Evolutionary conservation across 2,329 filamentous ascomycete species (phyloP), one percentile per base, ranked within the genome.

Genomic region (Cordyceps cicadae): DNA sequence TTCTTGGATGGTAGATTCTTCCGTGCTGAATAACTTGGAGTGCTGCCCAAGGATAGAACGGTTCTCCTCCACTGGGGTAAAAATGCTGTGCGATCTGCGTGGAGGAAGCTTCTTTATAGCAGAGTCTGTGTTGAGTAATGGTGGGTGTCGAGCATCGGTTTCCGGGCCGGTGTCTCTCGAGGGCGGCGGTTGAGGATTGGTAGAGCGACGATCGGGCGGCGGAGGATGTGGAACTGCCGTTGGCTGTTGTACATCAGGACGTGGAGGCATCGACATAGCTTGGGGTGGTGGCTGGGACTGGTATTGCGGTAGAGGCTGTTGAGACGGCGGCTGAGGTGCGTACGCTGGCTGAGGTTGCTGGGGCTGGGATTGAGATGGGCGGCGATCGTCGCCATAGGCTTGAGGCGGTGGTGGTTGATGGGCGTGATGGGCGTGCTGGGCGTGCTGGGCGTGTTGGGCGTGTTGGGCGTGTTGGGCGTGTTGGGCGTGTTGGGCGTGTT

Each of bases 1-100:
- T 64, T 72, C 68, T 70, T 79, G 71, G 46, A 64, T 43, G 41
- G 68, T 64, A 58, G 70, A 78, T 53, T 79, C 73, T 54, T 85
- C 84, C 3, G 82, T 79, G 11, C 84, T 80, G 65, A 89, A 87
- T 1, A 83, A 83, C 17, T 85, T 86, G 64, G 89, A 87, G 71
- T 96, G 92, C 65, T 93, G 90, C 14, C 90, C 91, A 49, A 97
- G 76, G 62, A 97, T 87, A 1, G 92, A 97, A 54, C 90, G 84
- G 67, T 89, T 92, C 71, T 96, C 92, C 68, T 97, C 94, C 64
- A 99, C 96, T 0, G 94, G 94, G 0, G 94, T 99, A 71, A 97
- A 97, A 62, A 99, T 97, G 72, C 92, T 97, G 70, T 92, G 88
- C 24, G 88, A 87, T 71, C 92, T 92, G 39, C 89, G 87, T 68